phyloP scores from a whole-genome alignment of 805 yeast genomes.

The Kodamaea kaohsiungensis region DNA sequence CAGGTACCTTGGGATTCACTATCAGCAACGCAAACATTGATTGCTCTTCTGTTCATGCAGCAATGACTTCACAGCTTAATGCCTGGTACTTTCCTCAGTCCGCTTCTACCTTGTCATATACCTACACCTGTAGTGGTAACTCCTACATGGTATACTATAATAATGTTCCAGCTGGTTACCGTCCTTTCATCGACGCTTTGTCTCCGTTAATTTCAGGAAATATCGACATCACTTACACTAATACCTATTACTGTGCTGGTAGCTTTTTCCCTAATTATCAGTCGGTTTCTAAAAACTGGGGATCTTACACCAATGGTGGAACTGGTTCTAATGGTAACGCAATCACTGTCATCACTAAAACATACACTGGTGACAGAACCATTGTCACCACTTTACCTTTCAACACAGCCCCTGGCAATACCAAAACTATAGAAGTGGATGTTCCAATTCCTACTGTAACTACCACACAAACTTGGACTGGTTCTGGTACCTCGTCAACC shows the following conservation, averaged over 20 bases:
- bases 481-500: constrained; percentile 10
- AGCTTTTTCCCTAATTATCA: not conserved
- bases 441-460: constrained; percentile 19
- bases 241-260: constrained; percentile 16
- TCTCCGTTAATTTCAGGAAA: constrained; percentile 1
- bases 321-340: constrained; percentile 12
- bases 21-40: constrained; percentile 16
- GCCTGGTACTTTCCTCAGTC: constrained; percentile 21
- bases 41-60: constrained; percentile 22
- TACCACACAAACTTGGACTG: constrained; percentile 17
- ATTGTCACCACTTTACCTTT: constrained; percentile 11
- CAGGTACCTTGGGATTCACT: constrained; percentile 24
- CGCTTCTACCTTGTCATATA: not conserved
- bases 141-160: constrained; percentile 10
- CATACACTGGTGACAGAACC: constrained; percentile 16
- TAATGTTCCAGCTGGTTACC: constrained; percentile 30
- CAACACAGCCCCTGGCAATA: constrained; percentile 11
- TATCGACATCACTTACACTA: not conserved
- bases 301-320: constrained; percentile 2
- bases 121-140: constrained; percentile 17
- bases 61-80: constrained; percentile 22
- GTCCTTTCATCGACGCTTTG: constrained; percentile 22
- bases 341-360: constrained; percentile 12
- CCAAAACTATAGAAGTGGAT: constrained; percentile 14
- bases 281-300: constrained; percentile 4